These are phyloP conservation scores for Musa itinerans DNA, from an alignment of 176 grass and related monocot species.

Conservation along the genomic window DNA sequence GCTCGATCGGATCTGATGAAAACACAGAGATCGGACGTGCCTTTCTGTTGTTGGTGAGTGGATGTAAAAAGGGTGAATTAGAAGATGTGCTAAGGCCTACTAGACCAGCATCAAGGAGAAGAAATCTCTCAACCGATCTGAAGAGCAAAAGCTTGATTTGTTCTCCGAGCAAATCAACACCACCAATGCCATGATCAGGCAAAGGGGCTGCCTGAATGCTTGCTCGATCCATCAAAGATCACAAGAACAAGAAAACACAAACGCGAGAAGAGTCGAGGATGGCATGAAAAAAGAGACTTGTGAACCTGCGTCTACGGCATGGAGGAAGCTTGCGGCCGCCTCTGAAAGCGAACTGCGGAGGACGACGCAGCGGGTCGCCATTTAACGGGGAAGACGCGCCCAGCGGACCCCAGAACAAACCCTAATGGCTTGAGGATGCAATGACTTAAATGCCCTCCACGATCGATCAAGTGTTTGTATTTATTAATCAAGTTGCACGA, in stretches of 20 bases:
- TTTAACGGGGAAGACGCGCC: background rate
- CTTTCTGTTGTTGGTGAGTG: no score
- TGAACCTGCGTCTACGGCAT: no score
- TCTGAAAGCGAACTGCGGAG: no score
- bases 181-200: background rate
- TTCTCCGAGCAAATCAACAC: conserved; percentile 10
- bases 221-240: background rate
- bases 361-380: no score
- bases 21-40: no score
- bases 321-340: no score
- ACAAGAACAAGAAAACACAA: background rate
- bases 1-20: no score
- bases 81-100: conserved; percentile 8
- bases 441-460: background rate
- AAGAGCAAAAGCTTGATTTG: conserved; percentile 8
- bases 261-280: no score
- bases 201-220: conserved; percentile 7
- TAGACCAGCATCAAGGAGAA: conserved; percentile 6
- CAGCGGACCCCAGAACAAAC: background rate
- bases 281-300: no score
- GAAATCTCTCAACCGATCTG: background rate
- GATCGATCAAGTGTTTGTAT: background rate
- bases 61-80: no score
- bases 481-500: no score
- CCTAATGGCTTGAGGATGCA: background rate